A percentile compares a stretch with the other conserved stretches of the same genome.
Evolutionary conservation across 225 moss, liverwort and hornwort genomes (phyloP).

Genomic region (Rhytidiadelphus loreus): DNA sequence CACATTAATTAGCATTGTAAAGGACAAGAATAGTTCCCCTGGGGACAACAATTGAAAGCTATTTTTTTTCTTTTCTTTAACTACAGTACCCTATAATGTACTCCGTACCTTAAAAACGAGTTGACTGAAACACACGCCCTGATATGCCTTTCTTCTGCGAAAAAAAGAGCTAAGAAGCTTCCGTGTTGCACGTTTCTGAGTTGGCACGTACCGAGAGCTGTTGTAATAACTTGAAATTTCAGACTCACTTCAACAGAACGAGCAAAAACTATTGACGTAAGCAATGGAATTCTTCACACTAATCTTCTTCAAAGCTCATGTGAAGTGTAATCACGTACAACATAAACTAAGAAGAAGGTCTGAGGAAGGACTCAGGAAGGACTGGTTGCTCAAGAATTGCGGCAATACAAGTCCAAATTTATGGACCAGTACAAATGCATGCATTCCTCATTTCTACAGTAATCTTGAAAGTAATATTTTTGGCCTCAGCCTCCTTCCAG

Average conservation of each 20-base stretch:
- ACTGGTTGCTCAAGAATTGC: neutral
- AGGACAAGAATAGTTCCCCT: neutral
- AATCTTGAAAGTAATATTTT: neutral
- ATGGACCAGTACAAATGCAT: neutral
- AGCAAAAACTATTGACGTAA: neutral
- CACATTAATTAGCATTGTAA: neutral
- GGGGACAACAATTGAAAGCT: neutral
- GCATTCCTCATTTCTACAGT: neutral
- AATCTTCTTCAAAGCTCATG: neutral
- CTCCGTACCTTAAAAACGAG: neutral
- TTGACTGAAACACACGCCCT: neutral
- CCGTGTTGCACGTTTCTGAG: neutral
- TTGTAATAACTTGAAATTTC: neutral
- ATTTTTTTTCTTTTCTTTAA: neutral
- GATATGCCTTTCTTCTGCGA: too few relatives aligned
- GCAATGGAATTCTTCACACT: neutral
- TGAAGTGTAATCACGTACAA: neutral
- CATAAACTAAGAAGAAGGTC: neutral
- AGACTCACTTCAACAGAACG: neutral
- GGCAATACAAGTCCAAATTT: neutral
- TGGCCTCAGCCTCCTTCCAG: neutral
- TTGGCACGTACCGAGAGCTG: neutral
- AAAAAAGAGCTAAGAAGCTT: neutral
- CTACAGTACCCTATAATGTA: too few relatives aligned
- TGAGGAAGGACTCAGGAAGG: neutral